These are phyloP conservation scores for Amphirosellinia nigrospora DNA, from an alignment of 495 filamentous ascomycete genomes.

Conservation along the genomic window DNA sequence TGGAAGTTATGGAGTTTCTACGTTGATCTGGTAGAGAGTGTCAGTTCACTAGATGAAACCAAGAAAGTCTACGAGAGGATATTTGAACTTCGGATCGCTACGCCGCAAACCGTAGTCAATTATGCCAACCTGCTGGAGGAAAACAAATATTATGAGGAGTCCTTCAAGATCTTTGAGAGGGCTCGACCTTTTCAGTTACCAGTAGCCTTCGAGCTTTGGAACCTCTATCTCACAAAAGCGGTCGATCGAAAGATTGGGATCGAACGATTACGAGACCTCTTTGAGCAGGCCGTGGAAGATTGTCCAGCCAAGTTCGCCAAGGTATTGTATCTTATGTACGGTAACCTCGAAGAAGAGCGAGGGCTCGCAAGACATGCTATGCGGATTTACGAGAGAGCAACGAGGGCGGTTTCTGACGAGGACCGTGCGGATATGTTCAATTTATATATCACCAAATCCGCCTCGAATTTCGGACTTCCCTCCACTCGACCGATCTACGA, in stretches of 20 bases:
- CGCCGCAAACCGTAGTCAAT: slow-evolving; percentile 97
- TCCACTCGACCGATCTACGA: slow-evolving; percentile 98
- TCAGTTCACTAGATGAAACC: slow-evolving; percentile 89
- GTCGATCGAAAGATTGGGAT: slow-evolving; percentile 95
- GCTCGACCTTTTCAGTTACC: slow-evolving; percentile 95
- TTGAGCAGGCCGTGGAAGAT: slow-evolving; percentile 95
- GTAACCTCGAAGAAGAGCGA: slow-evolving; percentile 94
- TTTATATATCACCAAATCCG: slow-evolving; percentile 99
- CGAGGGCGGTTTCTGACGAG: slow-evolving; percentile 92
- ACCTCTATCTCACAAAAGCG: slow-evolving; percentile 96
- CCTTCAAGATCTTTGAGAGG: slow-evolving; percentile 97
- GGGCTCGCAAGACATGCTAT: slow-evolving; percentile 97
- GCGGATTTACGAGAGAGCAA: slow-evolving; percentile 98
- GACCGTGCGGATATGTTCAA: slow-evolving; percentile 98
- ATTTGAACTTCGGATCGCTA: slow-evolving; percentile 97
- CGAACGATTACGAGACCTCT: slow-evolving; percentile 91
- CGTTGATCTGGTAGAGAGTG: slow-evolving; percentile 95
- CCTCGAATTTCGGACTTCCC: slow-evolving; percentile 95
- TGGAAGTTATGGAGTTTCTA: slow-evolving; percentile 99
- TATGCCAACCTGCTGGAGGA: slow-evolving; percentile 97
- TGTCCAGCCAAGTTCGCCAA: slow-evolving; percentile 97
- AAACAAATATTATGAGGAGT: slow-evolving; percentile 94
- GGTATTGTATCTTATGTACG: slow-evolving; percentile 96
- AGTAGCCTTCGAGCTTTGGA: slow-evolving; percentile 98
- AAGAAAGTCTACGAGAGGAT: slow-evolving; percentile 94